Evolutionary conservation across 805 yeast genomes (phyloP).

Genomic region (Kodamaea hsintzibuensis): DNA sequence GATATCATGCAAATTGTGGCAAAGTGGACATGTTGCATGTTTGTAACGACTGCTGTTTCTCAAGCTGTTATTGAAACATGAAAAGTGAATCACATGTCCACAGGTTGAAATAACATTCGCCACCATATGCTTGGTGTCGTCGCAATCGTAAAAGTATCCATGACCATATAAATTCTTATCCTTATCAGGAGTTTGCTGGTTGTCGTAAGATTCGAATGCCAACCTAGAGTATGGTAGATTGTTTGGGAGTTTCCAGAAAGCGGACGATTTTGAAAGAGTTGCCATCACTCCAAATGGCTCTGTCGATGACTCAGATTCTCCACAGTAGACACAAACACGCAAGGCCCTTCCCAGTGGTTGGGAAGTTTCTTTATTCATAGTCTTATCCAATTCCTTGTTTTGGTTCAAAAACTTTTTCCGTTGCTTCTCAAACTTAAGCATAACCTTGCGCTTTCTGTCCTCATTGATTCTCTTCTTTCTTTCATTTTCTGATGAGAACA

Average conservation of each 20-base stretch:
- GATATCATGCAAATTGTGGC: conserved; percentile 45
- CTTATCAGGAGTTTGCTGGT: conserved; percentile 17
- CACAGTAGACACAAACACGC: conserved; percentile 25
- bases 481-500: conserved; percentile 55
- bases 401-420: conserved; percentile 44
- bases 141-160: conserved; percentile 22
- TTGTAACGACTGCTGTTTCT: conserved; percentile 13
- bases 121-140: conserved; percentile 16
- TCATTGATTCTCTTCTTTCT: conserved; percentile 58
- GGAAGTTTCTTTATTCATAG: conserved; percentile 11
- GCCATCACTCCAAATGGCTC: conserved; percentile 63
- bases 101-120: conserved; percentile 42
- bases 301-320: conserved; percentile 24
- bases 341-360: conserved; percentile 5
- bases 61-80: conserved; percentile 39
- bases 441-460: conserved; percentile 58
- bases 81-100: conserved; percentile 54
- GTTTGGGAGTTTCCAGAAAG: conserved; percentile 49
- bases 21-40: conserved; percentile 50
- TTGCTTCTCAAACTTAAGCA: conserved; percentile 62
- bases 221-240: conserved; percentile 16
- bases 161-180: conserved; percentile 18
- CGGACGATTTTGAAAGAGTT: conserved; percentile 45
- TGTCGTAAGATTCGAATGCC: conserved; percentile 27
- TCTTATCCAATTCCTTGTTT: conserved; percentile 27